A percentile compares a stretch with the other conserved stretches of the same genome.
phyloP scores from a whole-genome alignment of 2,329 filamentous ascomycete genomes.

The Calonectria fujianensis region DNA sequence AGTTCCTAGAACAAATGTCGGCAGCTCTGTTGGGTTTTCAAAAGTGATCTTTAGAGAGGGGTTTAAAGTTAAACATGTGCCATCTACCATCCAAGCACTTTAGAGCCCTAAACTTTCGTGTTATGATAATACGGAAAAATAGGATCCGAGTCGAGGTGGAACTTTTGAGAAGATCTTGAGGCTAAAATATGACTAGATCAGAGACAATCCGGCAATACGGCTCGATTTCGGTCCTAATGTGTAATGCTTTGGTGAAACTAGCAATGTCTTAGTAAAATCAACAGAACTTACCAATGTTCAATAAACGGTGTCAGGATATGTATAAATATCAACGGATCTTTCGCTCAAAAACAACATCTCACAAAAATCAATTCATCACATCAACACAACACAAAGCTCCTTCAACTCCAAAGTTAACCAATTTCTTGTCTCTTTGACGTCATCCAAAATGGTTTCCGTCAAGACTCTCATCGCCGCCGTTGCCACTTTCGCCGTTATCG shows the following conservation, averaged over 20 bases:
- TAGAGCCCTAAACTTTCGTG: not conserved
- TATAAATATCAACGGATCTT: not conserved
- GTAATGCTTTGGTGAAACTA: not conserved
- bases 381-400: not conserved
- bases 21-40: not conserved
- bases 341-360: not conserved
- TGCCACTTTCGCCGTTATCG: not conserved
- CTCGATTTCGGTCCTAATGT: not conserved
- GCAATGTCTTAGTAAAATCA: not conserved
- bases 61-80: not conserved
- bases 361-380: not conserved
- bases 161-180: not conserved
- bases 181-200: not conserved
- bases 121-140: not conserved
- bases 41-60: not conserved
- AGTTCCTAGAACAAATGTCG: not conserved
- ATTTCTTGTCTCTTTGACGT: not conserved
- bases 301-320: too few relatives aligned
- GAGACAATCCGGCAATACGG: not conserved
- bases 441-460: conserved; percentile 8
- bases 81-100: too few relatives aligned
- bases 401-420: not conserved
- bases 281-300: not conserved
- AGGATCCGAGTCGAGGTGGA: not conserved
- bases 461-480: not conserved